phyloP scores from a whole-genome alignment of 2,329 filamentous ascomycete species.

The Fusarium austroafricanum region DNA sequence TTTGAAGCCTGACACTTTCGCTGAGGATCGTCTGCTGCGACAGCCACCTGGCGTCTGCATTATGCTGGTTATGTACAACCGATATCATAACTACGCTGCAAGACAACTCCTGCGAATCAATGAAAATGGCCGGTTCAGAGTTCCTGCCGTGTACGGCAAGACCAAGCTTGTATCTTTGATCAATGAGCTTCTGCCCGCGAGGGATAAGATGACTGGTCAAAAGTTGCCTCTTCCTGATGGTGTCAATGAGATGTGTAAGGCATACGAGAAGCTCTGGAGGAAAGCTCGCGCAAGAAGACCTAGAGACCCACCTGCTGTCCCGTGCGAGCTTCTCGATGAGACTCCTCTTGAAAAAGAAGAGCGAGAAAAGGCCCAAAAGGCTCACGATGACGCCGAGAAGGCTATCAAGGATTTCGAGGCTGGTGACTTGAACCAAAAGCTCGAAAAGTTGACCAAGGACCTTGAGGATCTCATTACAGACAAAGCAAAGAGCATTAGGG shows the following conservation, averaged over 20 bases:
- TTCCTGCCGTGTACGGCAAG: slow-evolving; percentile 31
- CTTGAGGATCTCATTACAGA: not conserved
- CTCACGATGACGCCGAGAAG: accelerated
- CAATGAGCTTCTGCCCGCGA: not conserved
- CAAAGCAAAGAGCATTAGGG: not conserved
- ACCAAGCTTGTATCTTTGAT: slow-evolving; percentile 7
- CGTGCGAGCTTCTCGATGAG: not conserved
- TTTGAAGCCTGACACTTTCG: slow-evolving; percentile 69
- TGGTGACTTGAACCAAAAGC: not conserved
- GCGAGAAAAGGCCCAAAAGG: not conserved
- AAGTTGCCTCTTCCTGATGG: too few relatives aligned
- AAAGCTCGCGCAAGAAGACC: not conserved
- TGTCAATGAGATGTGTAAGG: not conserved
- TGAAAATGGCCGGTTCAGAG: slow-evolving; percentile 53
- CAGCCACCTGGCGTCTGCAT: slow-evolving; percentile 76
- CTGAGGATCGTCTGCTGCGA: slow-evolving; percentile 71
- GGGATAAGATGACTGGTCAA: too few relatives aligned
- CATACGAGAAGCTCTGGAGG: not conserved
- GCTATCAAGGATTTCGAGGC: not conserved
- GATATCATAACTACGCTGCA: slow-evolving; percentile 85
- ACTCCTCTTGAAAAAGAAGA: not conserved
- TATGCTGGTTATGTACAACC: slow-evolving; percentile 76
- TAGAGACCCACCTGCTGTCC: not conserved
- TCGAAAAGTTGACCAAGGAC: not conserved
- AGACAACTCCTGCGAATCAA: slow-evolving; percentile 70